These are phyloP conservation scores for Pleoardoris graminearum DNA, from an alignment of 2,329 filamentous ascomycete genomes.

Conservation along the genomic window DNA sequence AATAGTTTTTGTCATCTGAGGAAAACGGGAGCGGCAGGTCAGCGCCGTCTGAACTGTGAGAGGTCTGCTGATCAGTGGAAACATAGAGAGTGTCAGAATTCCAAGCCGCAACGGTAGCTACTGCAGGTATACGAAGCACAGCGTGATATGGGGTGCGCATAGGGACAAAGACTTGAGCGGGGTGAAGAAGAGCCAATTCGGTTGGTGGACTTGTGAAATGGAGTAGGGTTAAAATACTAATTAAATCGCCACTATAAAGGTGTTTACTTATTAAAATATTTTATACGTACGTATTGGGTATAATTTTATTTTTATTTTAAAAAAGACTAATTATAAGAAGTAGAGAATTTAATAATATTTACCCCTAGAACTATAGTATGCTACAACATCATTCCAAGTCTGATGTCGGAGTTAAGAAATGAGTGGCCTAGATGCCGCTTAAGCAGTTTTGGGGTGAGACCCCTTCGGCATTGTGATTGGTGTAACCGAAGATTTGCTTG, in stretches of 20 bases:
- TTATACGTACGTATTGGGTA: too few species aligned
- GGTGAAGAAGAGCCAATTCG: not conserved
- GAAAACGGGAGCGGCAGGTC: not conserved
- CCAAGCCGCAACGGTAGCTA: slow-evolving; percentile 10
- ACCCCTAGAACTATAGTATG: too few species aligned
- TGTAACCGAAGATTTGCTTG: slow-evolving; percentile 18
- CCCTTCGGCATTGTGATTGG: slow-evolving; percentile 17
- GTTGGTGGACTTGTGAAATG: too few species aligned
- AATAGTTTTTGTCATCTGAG: not conserved
- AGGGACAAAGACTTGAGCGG: not conserved
- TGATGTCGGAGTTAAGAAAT: not conserved
- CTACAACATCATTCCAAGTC: not conserved
- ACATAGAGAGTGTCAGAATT: slow-evolving; percentile 11
- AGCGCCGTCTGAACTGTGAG: not conserved
- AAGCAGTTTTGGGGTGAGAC: slow-evolving; percentile 6
- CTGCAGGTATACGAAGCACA: slow-evolving; percentile 13
- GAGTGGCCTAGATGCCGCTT: not conserved
- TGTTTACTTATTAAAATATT: too few species aligned
- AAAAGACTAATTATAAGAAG: not conserved
- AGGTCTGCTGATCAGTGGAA: slow-evolving; percentile 16
- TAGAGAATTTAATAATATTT: too few species aligned
- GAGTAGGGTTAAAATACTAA: too few species aligned
- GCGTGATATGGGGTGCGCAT: slow-evolving; percentile 7
- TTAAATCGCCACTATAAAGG: too few species aligned
- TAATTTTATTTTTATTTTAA: too few species aligned